Evolutionary conservation across 129 eudicot genomes (phyloP), one percentile per base, ranked within the genome.

Genomic region (Silybum marianum): DNA sequence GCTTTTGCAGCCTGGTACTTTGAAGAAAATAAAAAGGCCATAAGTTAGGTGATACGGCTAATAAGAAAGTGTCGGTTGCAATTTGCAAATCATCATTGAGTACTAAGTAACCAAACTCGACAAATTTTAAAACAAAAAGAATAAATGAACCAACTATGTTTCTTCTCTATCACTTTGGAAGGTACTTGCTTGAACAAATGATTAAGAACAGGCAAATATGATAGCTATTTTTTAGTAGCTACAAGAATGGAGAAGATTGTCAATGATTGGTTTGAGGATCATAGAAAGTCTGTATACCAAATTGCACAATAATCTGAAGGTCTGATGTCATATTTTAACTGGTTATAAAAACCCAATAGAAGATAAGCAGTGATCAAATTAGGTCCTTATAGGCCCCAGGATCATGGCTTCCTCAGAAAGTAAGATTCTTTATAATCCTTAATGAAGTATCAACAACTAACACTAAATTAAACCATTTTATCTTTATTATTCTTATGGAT

Each of bases 1-100:
- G 88, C 60, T 78, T 85, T 8, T 44, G 19, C 75, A 72, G 83
- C 84, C 81, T 78, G 36, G 36, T 72, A 51, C 97, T 91, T 84
- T 21, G 42, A 71, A 65, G 28, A 72, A 25, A 46, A 76, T 10
- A 44, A 48, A 48, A 34, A 14, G 8, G 44, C 9, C 38, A 77
- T 66, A 25, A 28, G 16, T 60, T 63, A 38, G 21, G 6, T 28
- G 24, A 69, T 40, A 9, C 8, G 14, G 51, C 18, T 42, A 40
- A 65, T 28, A 39, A 25, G 65, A 11, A 28, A 36, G 51, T 30
- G 46, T 16, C 21, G 7, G 42, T 42, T 42, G 62, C 11, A 73
- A 40, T 26, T 42, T 42, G 62, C 11, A 73, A 40, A 73, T 42
- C 32, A 9, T 11, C 77, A 42, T 70, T 18, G 58, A 70, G 74